These are phyloP conservation scores for Penicillium tannophilum DNA, from an alignment of 495 filamentous ascomycete species.

Conservation along the genomic window DNA sequence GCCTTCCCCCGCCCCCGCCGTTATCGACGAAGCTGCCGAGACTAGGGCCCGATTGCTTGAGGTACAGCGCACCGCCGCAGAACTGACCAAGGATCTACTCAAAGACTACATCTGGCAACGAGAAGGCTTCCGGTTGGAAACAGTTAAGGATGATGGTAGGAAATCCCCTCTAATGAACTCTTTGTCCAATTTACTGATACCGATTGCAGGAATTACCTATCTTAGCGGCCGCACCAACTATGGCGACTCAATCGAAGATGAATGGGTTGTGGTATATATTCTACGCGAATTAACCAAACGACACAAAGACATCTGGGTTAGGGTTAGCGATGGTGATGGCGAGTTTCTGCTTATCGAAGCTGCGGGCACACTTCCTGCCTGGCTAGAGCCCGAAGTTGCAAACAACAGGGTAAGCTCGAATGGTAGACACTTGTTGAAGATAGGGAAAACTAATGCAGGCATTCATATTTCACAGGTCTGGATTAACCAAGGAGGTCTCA, in stretches of 20 bases:
- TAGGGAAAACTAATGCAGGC: background rate
- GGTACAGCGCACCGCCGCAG: conserved; percentile 67
- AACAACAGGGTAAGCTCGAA: conserved; percentile 67
- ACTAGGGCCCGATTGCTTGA: conserved; percentile 62
- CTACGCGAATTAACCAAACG: conserved; percentile 77
- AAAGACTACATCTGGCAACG: conserved; percentile 96
- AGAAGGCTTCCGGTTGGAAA: conserved; percentile 66
- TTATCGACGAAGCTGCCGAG: conserved; percentile 52
- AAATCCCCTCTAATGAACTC: background rate
- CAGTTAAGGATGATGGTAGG: conserved; percentile 62
- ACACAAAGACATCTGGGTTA: conserved; percentile 77
- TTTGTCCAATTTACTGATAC: background rate
- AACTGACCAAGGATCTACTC: conserved; percentile 62
- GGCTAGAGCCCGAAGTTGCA: conserved; percentile 91
- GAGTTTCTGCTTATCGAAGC: conserved; percentile 96
- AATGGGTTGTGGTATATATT: conserved; percentile 94
- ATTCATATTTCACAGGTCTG: conserved; percentile 54
- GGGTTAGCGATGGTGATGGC: conserved; percentile 83
- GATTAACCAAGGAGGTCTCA: conserved; percentile 73
- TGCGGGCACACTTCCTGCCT: conserved; percentile 80
- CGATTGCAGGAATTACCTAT: conserved; percentile 39
- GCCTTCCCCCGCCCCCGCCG: conserved; percentile 45
- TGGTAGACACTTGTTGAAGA: background rate
- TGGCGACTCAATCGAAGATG: conserved; percentile 93
- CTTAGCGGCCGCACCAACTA: conserved; percentile 78